Evolutionary conservation across 768 basidiomycete genomes (phyloP).

Genomic region (Arthromyces matolae): DNA sequence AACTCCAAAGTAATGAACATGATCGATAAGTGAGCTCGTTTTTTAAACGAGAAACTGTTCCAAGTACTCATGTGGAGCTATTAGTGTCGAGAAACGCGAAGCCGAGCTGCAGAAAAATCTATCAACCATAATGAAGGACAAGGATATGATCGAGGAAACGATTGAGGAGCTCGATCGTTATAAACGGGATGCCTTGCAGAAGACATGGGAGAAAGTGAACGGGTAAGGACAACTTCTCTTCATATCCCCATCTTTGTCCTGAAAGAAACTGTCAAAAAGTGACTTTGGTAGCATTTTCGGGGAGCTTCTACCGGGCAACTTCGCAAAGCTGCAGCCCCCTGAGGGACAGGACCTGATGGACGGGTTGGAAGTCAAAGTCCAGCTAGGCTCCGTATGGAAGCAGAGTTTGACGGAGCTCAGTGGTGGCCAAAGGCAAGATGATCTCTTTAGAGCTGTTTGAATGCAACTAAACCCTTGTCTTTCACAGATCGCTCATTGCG

Average conservation of each 20-base stretch:
- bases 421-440: conserved; percentile 88
- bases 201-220: conserved; percentile 96
- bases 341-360: conserved; percentile 92
- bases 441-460: background rate
- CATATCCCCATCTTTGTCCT: background rate
- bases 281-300: conserved; percentile 97
- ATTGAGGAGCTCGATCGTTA: conserved; percentile 91
- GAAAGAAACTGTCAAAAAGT: conserved; percentile 39
- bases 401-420: conserved; percentile 95
- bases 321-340: conserved; percentile 90
- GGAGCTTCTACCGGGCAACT: conserved; percentile 93
- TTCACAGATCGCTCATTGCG: conserved; percentile 85
- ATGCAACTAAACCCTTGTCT: background rate
- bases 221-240: conserved; percentile 47
- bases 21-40: conserved; percentile 77
- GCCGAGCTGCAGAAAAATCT: conserved; percentile 84
- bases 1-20: conserved; percentile 95
- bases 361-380: conserved; percentile 96
- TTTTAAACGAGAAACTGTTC: no score
- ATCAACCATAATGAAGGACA: conserved; percentile 83
- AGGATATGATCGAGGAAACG: conserved; percentile 91
- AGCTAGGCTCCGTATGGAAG: conserved; percentile 94
- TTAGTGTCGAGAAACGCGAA: conserved; percentile 96
- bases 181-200: conserved; percentile 89
- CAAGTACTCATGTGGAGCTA: no score